Evolutionary conservation across 176 grass and related monocot species (phyloP).

Genomic region (Zea luxurians): DNA sequence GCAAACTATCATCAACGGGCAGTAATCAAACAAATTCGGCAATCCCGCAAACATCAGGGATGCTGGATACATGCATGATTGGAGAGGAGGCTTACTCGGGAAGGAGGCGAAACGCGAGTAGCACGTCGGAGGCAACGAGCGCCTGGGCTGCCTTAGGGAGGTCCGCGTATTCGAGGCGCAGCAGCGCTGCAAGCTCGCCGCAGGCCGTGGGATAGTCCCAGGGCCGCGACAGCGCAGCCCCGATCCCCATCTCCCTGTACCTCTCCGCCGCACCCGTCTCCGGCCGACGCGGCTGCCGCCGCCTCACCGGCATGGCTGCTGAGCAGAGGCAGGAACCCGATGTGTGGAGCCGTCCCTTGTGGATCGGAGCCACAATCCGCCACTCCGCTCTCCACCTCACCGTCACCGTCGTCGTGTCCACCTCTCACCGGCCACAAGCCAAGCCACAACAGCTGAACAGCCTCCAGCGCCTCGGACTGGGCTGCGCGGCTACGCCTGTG

Average conservation of each 20-base stretch:
- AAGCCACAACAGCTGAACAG: background rate
- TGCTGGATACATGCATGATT: background rate
- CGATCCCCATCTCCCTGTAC: slow-evolving; percentile 60
- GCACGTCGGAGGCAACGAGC: slow-evolving; percentile 55
- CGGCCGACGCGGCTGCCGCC: slow-evolving; percentile 40
- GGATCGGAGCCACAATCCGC: background rate
- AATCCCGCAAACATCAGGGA: background rate
- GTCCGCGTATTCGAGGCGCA: slow-evolving; percentile 56
- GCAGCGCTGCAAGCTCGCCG: slow-evolving; percentile 62
- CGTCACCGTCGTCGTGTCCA: background rate
- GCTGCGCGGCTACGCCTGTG: background rate
- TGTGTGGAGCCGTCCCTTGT: background rate
- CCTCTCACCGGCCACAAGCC: background rate
- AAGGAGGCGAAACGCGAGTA: slow-evolving; percentile 72
- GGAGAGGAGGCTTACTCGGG: slow-evolving; percentile 52
- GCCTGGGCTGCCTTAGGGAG: slow-evolving; percentile 65
- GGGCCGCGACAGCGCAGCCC: slow-evolving; percentile 48
- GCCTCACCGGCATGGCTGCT: slow-evolving; percentile 42
- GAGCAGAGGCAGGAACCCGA: background rate
- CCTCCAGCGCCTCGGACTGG: background rate
- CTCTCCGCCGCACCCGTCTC: slow-evolving; percentile 44
- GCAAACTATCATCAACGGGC: background rate
- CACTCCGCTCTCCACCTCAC: background rate
- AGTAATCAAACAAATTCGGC: background rate
- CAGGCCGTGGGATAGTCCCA: slow-evolving; percentile 81